These are phyloP conservation scores for Dendrobium officinale DNA, from an alignment of 106 monocot genomes.

Conservation along the genomic window DNA sequence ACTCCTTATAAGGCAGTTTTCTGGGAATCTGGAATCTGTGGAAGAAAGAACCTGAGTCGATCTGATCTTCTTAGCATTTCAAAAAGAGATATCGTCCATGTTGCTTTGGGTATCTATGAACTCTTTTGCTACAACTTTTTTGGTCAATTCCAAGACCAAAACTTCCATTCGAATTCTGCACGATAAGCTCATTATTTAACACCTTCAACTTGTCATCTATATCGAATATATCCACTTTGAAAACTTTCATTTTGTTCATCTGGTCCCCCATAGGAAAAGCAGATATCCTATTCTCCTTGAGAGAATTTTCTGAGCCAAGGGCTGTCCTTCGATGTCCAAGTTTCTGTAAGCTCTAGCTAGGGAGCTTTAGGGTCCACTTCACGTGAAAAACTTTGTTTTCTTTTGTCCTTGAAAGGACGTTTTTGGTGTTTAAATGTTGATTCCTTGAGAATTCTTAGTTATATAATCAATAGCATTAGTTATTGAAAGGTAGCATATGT, in stretches of 20 bases:
- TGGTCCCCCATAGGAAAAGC: not conserved
- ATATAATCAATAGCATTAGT: not conserved
- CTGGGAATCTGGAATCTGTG: constrained; percentile 10
- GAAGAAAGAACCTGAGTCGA: not conserved
- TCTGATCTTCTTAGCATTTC: constrained; percentile 9
- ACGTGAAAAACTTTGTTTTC: not conserved
- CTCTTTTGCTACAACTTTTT: not conserved
- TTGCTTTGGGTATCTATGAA: not conserved
- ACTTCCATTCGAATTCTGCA: not conserved
- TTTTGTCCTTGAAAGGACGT: not conserved
- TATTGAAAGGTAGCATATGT: not conserved
- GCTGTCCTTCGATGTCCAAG: not conserved
- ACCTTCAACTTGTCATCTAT: not conserved
- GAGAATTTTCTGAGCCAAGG: not conserved
- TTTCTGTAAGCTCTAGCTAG: not conserved
- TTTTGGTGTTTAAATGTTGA: not conserved
- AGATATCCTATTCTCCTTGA: not conserved
- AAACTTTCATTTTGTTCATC: not conserved
- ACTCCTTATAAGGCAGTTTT: constrained; percentile 5
- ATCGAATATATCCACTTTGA: not conserved
- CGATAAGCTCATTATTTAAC: not conserved
- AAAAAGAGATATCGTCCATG: constrained; percentile 5
- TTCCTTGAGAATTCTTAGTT: too few relatives aligned
- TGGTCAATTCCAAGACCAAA: not conserved
- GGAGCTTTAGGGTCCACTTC: not conserved